Percentiles rank a stretch among this genome's conserved stretches.
phyloP scores from a whole-genome alignment of 2,329 filamentous ascomycete species.

The Cladosporium sp. region DNA sequence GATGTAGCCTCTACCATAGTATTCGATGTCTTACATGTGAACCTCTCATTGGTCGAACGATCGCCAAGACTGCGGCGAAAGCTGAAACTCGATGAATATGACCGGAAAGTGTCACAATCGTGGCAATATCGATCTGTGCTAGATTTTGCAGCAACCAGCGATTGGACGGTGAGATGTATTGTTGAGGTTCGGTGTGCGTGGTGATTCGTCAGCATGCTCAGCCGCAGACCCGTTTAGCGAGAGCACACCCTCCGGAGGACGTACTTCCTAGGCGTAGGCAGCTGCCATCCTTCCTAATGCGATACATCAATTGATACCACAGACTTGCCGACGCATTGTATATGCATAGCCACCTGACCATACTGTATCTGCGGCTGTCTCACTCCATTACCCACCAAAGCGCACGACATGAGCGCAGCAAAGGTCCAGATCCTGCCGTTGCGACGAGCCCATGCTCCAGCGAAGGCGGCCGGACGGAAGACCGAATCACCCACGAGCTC shows the following conservation, averaged over 20 bases:
- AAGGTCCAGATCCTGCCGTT: constrained; percentile 19
- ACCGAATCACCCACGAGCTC: not conserved
- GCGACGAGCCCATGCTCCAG: not conserved
- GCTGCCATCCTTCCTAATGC: not conserved
- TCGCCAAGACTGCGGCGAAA: not conserved
- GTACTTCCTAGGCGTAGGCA: not conserved
- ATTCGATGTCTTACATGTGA: too few species aligned
- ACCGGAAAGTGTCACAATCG: too few species aligned
- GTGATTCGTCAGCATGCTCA: not conserved
- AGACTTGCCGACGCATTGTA: too few species aligned
- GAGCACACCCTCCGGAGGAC: not conserved
- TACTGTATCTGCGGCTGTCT: too few species aligned
- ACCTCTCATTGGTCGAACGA: not conserved
- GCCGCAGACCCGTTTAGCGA: not conserved
- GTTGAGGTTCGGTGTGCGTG: too few species aligned
- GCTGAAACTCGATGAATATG: not conserved
- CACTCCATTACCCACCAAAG: not conserved
- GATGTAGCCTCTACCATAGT: not conserved
- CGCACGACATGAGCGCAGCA: not conserved
- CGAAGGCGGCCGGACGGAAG: not conserved
- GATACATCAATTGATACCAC: too few species aligned
- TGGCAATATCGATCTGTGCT: too few species aligned
- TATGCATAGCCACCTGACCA: too few species aligned
- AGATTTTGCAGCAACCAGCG: too few species aligned
- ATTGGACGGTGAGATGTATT: too few species aligned